These are phyloP conservation scores for Tephrocybe sp. DNA, from an alignment of 768 basidiomycete species.

Conservation along the genomic window DNA sequence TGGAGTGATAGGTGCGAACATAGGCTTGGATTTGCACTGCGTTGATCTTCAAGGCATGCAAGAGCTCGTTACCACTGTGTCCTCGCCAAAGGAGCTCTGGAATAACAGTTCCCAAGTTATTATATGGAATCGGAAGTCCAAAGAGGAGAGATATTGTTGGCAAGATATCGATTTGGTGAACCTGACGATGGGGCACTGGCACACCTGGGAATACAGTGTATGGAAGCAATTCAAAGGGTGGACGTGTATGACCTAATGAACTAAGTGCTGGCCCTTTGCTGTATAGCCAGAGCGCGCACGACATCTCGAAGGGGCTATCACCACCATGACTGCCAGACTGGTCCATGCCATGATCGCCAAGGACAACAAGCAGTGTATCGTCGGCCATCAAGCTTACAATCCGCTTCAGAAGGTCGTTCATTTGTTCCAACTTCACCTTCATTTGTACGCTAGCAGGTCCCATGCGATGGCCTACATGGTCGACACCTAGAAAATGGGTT, in stretches of 20 bases:
- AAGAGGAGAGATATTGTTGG: slow-evolving; percentile 89
- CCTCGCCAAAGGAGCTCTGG: slow-evolving; percentile 84
- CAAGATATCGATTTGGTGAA: slow-evolving; percentile 93
- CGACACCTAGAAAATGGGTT: slow-evolving; percentile 93
- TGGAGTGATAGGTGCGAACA: slow-evolving; percentile 71
- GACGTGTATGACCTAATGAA: slow-evolving; percentile 25
- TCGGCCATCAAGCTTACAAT: slow-evolving; percentile 75
- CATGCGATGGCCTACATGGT: slow-evolving; percentile 93
- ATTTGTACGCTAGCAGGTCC: slow-evolving; percentile 87
- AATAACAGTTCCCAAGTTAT: slow-evolving; percentile 88
- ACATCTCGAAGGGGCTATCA: slow-evolving; percentile 81
- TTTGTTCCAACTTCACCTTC: slow-evolving; percentile 82
- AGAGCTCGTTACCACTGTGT: slow-evolving; percentile 35
- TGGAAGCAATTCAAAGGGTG: slow-evolving; percentile 54
- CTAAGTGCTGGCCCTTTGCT: slow-evolving; percentile 62
- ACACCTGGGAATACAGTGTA: slow-evolving; percentile 61
- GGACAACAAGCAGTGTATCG: slow-evolving; percentile 84
- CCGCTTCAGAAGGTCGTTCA: slow-evolving; percentile 73
- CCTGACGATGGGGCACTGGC: slow-evolving; percentile 48
- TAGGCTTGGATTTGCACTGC: slow-evolving; percentile 73
- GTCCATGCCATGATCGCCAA: slow-evolving; percentile 99
- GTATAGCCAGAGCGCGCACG: slow-evolving; percentile 89
- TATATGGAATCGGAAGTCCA: slow-evolving; percentile 92
- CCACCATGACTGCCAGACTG: slow-evolving; percentile 93
- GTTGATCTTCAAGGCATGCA: slow-evolving; percentile 66